These are phyloP conservation scores for Sphagnurus paluster DNA, from an alignment of 1,284 basidiomycete species.

Conservation along the genomic window DNA sequence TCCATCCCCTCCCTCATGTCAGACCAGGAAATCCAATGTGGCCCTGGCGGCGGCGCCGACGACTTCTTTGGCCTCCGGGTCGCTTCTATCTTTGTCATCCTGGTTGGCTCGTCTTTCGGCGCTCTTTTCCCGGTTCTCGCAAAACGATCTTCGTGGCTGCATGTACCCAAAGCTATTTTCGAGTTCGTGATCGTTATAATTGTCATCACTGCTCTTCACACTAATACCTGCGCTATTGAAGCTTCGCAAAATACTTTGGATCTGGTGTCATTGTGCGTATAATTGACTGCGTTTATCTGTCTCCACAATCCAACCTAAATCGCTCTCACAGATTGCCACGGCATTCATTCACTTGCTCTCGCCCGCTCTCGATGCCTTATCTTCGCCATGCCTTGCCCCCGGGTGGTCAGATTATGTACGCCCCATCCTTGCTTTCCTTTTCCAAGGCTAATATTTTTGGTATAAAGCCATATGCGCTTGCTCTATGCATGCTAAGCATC, in stretches of 20 bases:
- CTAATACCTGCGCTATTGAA: conserved; percentile 30
- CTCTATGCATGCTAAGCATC: conserved; percentile 77
- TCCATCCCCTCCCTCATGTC: conserved; percentile 12
- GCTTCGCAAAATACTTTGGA: conserved; percentile 94
- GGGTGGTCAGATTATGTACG: conserved; percentile 77
- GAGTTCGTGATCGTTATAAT: conserved; percentile 53
- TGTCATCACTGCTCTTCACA: conserved; percentile 7
- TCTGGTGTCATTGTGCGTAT: conserved; percentile 82
- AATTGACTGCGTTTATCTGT: conserved; percentile 15
- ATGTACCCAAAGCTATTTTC: conserved; percentile 66
- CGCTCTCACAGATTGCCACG: conserved; percentile 73
- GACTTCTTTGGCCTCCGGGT: conserved; percentile 59
- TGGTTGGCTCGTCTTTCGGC: conserved; percentile 66
- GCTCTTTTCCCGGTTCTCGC: conserved; percentile 86
- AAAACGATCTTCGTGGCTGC: conserved; percentile 53
- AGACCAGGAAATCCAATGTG: conserved; percentile 28
- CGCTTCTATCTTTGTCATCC: conserved; percentile 88
- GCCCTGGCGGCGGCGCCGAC: conserved; percentile 30
- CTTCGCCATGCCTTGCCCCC: conserved; percentile 69
- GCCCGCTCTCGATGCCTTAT: conserved; percentile 73
- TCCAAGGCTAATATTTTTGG: no score
- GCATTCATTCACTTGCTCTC: conserved; percentile 86
- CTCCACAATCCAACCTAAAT: neutral
- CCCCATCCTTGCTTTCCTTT: no score
- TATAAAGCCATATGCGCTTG: conserved; percentile 76